A percentile compares a stretch with the other conserved stretches of the same genome.
phyloP scores from a whole-genome alignment of 306 rosid species.

The Rosa multiflora region DNA sequence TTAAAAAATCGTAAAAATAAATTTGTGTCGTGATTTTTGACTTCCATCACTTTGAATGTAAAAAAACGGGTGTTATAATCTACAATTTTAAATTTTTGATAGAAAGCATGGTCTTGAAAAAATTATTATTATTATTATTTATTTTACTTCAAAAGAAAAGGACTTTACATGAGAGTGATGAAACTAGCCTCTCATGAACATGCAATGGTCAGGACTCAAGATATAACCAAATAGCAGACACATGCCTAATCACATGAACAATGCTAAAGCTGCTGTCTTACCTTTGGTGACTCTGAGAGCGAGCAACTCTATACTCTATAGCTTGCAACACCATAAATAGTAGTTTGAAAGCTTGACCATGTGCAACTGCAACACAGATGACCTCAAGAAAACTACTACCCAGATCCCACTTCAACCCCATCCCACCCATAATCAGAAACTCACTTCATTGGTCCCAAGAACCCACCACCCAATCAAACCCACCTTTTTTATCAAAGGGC shows the following conservation, averaged over 20 bases:
- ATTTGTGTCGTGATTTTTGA: too few species aligned
- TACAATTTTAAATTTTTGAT: too few species aligned
- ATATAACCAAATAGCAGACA: not conserved
- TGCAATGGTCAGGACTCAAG: not conserved
- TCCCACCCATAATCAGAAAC: slow-evolving; percentile 43
- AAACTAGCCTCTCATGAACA: too few species aligned
- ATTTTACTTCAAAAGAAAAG: too few species aligned
- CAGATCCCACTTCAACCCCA: slow-evolving; percentile 31
- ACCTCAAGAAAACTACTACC: slow-evolving; percentile 25
- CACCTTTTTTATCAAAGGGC: slow-evolving; percentile 39
- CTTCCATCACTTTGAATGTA: too few species aligned
- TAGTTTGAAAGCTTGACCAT: not conserved
- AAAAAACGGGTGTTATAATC: too few species aligned
- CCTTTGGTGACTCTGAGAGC: not conserved
- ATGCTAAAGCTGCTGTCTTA: not conserved
- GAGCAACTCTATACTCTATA: not conserved
- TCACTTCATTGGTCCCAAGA: slow-evolving; percentile 30
- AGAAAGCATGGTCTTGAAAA: too few species aligned
- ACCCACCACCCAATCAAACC: slow-evolving; percentile 17
- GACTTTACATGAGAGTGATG: too few species aligned
- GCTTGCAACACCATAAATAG: not conserved
- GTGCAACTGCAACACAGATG: slow-evolving; percentile 22
- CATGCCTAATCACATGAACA: not conserved
- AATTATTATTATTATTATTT: too few species aligned
- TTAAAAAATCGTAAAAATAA: too few species aligned